Evolutionary conservation across 2,329 filamentous ascomycete species (phyloP).

Genomic region (Tympanopsis confertula): DNA sequence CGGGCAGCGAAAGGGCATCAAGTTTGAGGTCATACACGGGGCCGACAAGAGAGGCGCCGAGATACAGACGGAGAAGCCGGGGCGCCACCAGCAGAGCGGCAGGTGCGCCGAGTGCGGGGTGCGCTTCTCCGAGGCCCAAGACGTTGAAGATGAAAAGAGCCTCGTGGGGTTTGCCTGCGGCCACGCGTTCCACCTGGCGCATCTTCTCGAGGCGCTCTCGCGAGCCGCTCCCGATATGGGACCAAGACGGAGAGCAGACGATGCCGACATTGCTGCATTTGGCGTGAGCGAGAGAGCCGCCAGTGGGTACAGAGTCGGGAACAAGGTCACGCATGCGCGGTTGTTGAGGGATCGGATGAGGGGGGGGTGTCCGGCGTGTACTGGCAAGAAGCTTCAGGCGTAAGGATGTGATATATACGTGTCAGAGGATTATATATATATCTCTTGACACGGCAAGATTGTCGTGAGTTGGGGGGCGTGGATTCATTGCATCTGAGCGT

Average conservation of each 20-base stretch:
- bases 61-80: slow-evolving; percentile 13
- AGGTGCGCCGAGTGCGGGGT: slow-evolving; percentile 48
- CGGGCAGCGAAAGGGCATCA: slow-evolving; percentile 75
- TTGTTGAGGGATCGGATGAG: slow-evolving; percentile 61
- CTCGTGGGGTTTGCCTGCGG: slow-evolving; percentile 73
- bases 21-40: slow-evolving; percentile 59
- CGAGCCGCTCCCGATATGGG: slow-evolving; percentile 22
- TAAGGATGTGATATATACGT: too few species aligned
- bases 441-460: too few species aligned
- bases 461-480: too few species aligned
- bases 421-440: too few species aligned
- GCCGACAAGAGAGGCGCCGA: slow-evolving; percentile 5
- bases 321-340: slow-evolving; percentile 79
- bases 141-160: slow-evolving; percentile 51
- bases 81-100: slow-evolving; percentile 28
- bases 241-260: slow-evolving; percentile 20
- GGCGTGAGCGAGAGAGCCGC: slow-evolving; percentile 26
- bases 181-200: slow-evolving; percentile 68
- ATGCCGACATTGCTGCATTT: slow-evolving; percentile 27
- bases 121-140: slow-evolving; percentile 34
- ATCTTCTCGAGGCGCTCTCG: slow-evolving; percentile 46
- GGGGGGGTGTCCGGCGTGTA: slow-evolving; percentile 52
- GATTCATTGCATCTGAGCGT: too few species aligned
- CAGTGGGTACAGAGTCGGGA: slow-evolving; percentile 57
- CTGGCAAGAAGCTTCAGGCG: too few species aligned